Evolutionary conservation across 2,329 filamentous ascomycete genomes (phyloP), one percentile per base, ranked within the genome.

Genomic region (Lachnellula cervina): DNA sequence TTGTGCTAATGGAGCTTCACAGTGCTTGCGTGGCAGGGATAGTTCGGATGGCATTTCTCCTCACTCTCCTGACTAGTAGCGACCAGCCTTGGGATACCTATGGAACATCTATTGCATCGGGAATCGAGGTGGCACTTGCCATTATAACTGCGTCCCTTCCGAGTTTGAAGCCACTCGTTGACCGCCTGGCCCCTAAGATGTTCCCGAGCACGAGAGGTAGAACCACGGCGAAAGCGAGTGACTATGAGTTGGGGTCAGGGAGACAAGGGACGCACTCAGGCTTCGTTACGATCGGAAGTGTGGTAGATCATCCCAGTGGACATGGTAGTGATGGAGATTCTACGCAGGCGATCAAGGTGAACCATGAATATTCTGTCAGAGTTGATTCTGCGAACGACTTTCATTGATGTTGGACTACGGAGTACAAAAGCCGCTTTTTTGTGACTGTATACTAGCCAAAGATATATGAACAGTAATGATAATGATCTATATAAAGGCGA

Each of bases 1-100:
- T 34, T 34, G 34, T 9, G 7, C 25, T 16, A 34, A n/a, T 44
- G 16, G 21, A 4, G 2, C 13, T 48, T 4, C 21, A 32, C 43
- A 56, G 54, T 46, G 54, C 49, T n/a, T 56, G 54, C 50, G 25
- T 56, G 32, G 54, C 54, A 14, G 54, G 54, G 35, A 48, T 56
- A 17, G 42, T 56, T 11, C 42, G 54, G 5, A 49, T 57, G 49
- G 49, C 49, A 28, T 43, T 51, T 38, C 49, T 51, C 49, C 43
- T 51, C 37, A 51, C 49, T 8, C 38, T 51, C 21, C 25, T 51
- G 5, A 25, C 25, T 16, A 51, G 49, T 23, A 25, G 4, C 13
- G 49, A 51, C 23, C 49, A 51, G 38, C 49, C 49, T 2, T 51
- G 49, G 49, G 49, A 51, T 19, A 51, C 49, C 9, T 51, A 8